Evolutionary conservation across 2,329 filamentous ascomycete genomes (phyloP).

Genomic region (Cercospora citrullina): DNA sequence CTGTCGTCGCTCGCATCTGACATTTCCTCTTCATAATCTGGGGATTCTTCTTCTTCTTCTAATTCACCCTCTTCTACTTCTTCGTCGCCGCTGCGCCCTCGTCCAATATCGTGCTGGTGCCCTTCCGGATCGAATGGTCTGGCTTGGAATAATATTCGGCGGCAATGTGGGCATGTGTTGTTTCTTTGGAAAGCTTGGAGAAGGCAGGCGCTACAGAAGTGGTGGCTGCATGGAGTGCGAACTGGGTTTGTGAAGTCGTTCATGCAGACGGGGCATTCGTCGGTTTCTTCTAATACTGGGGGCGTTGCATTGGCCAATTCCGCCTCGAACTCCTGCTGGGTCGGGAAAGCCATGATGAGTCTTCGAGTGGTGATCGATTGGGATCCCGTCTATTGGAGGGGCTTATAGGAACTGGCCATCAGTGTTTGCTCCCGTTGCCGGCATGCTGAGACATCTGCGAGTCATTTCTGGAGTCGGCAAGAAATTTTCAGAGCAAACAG

Average conservation of each 20-base stretch:
- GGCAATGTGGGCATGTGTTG: not conserved
- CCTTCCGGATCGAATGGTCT: not conserved
- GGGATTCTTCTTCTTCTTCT: not conserved
- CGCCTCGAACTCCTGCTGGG: not conserved
- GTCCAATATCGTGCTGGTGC: not conserved
- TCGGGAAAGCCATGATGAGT: not conserved
- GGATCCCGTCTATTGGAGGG: not conserved
- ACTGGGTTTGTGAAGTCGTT: not conserved
- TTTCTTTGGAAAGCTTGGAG: not conserved
- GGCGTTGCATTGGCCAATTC: not conserved
- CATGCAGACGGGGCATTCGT: not conserved
- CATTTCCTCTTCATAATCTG: not conserved
- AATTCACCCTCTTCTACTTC: not conserved
- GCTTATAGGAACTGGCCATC: not conserved
- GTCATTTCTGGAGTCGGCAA: not conserved
- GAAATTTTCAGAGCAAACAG: not conserved
- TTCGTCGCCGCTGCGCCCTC: not conserved
- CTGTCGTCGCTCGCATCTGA: not conserved
- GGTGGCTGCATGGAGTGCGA: not conserved
- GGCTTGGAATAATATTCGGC: not conserved
- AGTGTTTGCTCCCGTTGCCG: not conserved
- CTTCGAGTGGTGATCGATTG: not conserved
- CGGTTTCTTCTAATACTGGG: not conserved
- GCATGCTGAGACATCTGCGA: not conserved
- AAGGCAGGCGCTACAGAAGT: not conserved